phyloP scores from a whole-genome alignment of 2,329 filamentous ascomycete genomes.

The Calonectria pauciramosa region DNA sequence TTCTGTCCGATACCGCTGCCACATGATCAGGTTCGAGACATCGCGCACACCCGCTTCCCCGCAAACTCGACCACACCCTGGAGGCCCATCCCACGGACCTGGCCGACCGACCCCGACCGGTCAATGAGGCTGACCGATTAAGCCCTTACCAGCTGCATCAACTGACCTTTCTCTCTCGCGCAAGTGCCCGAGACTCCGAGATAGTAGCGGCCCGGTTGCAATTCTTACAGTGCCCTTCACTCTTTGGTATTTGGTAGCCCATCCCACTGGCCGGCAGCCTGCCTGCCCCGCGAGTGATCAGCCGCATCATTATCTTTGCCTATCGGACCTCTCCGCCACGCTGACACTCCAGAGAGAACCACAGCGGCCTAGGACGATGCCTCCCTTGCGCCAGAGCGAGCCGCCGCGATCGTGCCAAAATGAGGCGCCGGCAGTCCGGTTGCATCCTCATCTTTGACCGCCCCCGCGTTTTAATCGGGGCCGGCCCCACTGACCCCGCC shows the following conservation, averaged over 20 bases:
- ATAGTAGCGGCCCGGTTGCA: background rate
- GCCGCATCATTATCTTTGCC: background rate
- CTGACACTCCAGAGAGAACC: background rate
- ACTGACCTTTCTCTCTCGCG: background rate
- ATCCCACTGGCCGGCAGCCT: background rate
- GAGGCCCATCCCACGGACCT: constrained; percentile 2
- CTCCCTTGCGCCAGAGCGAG: background rate
- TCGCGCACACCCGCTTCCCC: constrained; percentile 21
- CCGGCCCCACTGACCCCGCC: constrained; percentile 1
- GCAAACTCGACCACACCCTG: constrained; percentile 17
- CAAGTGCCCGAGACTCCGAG: constrained; percentile 34
- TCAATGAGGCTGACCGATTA: background rate
- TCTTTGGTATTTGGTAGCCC: background rate
- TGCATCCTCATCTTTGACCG: background rate
- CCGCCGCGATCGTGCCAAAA: background rate
- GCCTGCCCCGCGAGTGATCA: background rate
- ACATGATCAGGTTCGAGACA: constrained; percentile 25
- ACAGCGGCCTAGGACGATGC: background rate
- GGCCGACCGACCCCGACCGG: background rate
- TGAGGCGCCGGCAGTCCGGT: background rate
- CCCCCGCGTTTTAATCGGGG: background rate
- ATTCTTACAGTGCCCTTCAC: background rate
- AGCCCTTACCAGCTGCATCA: background rate
- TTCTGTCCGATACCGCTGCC: constrained; percentile 27
- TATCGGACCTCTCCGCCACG: background rate